Evolutionary conservation across 768 basidiomycete genomes (phyloP).

Genomic region (Kwoniella mangroviensis): DNA sequence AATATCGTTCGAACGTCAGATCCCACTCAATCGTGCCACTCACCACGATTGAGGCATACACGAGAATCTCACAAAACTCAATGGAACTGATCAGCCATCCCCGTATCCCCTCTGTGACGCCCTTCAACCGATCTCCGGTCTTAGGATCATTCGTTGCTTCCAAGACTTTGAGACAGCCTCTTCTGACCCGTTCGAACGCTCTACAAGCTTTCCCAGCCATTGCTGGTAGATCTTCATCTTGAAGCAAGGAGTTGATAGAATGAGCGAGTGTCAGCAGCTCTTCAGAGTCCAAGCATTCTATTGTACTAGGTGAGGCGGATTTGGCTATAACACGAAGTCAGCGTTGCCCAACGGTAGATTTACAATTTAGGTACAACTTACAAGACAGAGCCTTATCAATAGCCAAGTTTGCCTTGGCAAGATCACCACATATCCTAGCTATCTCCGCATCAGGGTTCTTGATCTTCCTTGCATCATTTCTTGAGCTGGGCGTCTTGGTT

Average conservation of each 20-base stretch:
- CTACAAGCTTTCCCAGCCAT: constrained; percentile 36
- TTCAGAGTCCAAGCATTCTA: background rate
- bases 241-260: constrained; percentile 17
- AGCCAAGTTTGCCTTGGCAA: constrained; percentile 24
- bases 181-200: constrained; percentile 35
- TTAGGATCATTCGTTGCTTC: background rate
- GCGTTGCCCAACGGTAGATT: constrained; percentile 8
- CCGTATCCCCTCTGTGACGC: background rate
- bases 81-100: constrained; percentile 13
- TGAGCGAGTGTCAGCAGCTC: constrained; percentile 12
- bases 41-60: constrained; percentile 17
- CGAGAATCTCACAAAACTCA: constrained; percentile 22
- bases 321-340: background rate
- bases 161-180: constrained; percentile 26
- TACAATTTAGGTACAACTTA: background rate
- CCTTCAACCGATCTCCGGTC: background rate
- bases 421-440: constrained; percentile 29
- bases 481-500: background rate
- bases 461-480: background rate
- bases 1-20: no score
- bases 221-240: constrained; percentile 8
- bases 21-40: constrained; percentile 27
- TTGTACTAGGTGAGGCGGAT: background rate
- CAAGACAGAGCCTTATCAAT: constrained; percentile 22
- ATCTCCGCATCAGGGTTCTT: constrained; percentile 29